These are phyloP conservation scores for Ophiostoma australiae DNA, from an alignment of 2,329 filamentous ascomycete genomes.

Conservation along the genomic window DNA sequence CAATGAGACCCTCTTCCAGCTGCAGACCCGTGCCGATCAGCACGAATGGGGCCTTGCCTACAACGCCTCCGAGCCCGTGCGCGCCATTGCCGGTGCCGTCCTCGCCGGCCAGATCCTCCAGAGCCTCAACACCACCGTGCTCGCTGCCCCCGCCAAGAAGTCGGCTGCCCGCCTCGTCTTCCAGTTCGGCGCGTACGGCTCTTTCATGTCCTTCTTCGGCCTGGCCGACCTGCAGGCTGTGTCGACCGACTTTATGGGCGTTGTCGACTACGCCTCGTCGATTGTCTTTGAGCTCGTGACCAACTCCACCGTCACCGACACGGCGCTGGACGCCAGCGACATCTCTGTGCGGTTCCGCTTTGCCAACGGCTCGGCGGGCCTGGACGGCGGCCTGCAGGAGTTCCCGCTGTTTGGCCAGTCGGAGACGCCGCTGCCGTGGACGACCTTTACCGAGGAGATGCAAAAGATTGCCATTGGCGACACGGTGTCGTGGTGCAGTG, in stretches of 20 bases:
- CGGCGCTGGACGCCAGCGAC: slow-evolving; percentile 35
- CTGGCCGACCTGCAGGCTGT: slow-evolving; percentile 48
- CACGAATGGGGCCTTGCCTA: slow-evolving; percentile 82
- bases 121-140: slow-evolving; percentile 49
- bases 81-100: slow-evolving; percentile 54
- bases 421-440: slow-evolving; percentile 58
- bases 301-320: slow-evolving; percentile 42
- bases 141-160: slow-evolving; percentile 30
- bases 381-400: slow-evolving; percentile 44
- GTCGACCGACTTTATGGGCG: slow-evolving; percentile 62
- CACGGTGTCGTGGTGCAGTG: slow-evolving; percentile 64
- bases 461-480: slow-evolving; percentile 61
- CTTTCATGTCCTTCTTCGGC: slow-evolving; percentile 61
- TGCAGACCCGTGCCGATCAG: slow-evolving; percentile 67
- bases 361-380: slow-evolving; percentile 52
- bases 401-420: slow-evolving; percentile 58
- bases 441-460: slow-evolving; percentile 60
- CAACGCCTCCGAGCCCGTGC: slow-evolving; percentile 65
- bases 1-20: slow-evolving; percentile 52
- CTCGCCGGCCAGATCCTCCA: slow-evolving; percentile 52
- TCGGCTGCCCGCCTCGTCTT: slow-evolving; percentile 43
- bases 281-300: slow-evolving; percentile 73
- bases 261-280: slow-evolving; percentile 78
- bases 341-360: slow-evolving; percentile 59
- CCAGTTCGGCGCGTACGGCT: slow-evolving; percentile 58